Evolutionary conservation across 331 rosid genomes (phyloP), one percentile per base, ranked within the genome.

Genomic region (Telfairia occidentalis): DNA sequence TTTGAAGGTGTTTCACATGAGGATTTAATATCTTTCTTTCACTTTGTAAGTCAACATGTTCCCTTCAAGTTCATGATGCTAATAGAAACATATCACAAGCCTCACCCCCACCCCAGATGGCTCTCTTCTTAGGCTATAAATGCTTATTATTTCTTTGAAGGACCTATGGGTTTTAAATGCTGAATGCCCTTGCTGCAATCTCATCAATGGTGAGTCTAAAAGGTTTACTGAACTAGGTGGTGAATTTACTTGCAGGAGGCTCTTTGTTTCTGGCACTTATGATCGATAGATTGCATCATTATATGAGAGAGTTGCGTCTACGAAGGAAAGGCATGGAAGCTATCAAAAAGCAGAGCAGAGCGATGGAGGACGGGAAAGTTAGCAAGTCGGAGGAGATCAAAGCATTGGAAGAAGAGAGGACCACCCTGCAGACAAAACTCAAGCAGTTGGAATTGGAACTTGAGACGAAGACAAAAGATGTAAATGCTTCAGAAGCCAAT

Each of bases 211-310:
- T 15, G 58, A 29, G 18, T 30, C n/a, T 30, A 10, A 49, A 54
- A 16, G 60, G 18, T 48, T 50, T 57, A 72, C 43, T 66, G 50
- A 65, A 73, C 76, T 37, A 38, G 79, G 78, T 66, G 79, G 66
- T 61, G 30, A 40, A 79, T 77, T 77, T 78, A 77, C 26, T 81
- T 88, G 81, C 96, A 95, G 98, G 92, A 52, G 79, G 87, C 69
- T 81, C 81, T 48, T 84, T 91, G 18, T 91, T 91, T 77, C 93
- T 95, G 63, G 96, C 80, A 13, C 88, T 90, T 48, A 90, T 95
- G 96, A 83, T 92, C 58, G 99, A 95, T 80, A 86, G 97, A 76
- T 85, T 85, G 24, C 99, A 95, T 57, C 97, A 91, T 83, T 90
- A 91, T 81, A 86, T 92, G 35, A 86, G 96, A 84, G 96, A 95